These are phyloP conservation scores for Elsinoe australis DNA, from an alignment of 2,329 filamentous ascomycete species.

Conservation along the genomic window DNA sequence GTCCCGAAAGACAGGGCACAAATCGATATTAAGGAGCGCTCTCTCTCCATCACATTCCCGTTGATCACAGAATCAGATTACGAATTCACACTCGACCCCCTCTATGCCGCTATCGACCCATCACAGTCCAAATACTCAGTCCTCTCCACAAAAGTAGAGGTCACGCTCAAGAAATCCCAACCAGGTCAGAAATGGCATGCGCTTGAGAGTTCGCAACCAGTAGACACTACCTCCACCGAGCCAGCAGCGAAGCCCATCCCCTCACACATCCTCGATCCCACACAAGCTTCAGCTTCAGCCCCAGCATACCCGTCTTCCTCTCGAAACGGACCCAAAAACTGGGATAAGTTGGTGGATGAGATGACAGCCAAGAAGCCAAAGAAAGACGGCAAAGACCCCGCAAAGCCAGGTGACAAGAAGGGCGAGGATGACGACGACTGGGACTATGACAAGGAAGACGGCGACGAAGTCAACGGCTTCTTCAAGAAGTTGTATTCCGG, in stretches of 20 bases:
- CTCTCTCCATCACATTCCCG: conserved; percentile 54
- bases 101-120: conserved; percentile 59
- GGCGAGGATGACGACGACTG: conserved; percentile 37
- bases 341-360: conserved; percentile 66
- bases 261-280: conserved; percentile 22
- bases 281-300: conserved; percentile 25
- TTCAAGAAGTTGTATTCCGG: conserved; percentile 83
- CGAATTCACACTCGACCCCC: conserved; percentile 56
- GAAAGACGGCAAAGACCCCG: conserved; percentile 25
- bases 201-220: conserved; percentile 43
- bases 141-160: conserved; percentile 71
- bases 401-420: conserved; percentile 22
- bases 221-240: background rate
- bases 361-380: conserved; percentile 38
- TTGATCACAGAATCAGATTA: conserved; percentile 45
- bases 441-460: conserved; percentile 48
- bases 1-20: conserved; percentile 50
- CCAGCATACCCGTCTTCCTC: conserved; percentile 83
- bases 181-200: conserved; percentile 60
- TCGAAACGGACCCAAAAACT: conserved; percentile 74
- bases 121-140: conserved; percentile 55
- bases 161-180: conserved; percentile 60
- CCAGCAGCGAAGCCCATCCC: conserved; percentile 17
- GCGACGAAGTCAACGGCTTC: conserved; percentile 66
- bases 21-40: conserved; percentile 41